A percentile compares a stretch with the other conserved stretches of the same genome.
Conservation (phyloP, 2,329 filamentous ascomycete genomes). For the Furcasterigmium furcatum region DNA sequence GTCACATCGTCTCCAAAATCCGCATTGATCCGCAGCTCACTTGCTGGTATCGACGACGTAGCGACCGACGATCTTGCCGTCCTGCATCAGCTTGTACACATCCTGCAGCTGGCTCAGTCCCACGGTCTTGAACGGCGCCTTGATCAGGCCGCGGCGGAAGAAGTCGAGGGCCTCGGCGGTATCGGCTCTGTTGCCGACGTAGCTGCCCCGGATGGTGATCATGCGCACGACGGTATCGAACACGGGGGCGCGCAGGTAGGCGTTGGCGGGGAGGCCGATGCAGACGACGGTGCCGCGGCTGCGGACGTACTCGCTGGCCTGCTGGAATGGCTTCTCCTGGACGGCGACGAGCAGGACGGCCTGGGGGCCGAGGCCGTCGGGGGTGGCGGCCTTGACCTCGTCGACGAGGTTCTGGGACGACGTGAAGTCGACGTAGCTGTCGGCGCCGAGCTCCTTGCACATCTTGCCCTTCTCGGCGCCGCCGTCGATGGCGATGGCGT, state of each 20-base stretch:
- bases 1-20: background rate
- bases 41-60: slow-evolving; percentile 75
- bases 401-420: slow-evolving; percentile 73
- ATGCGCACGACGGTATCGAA: slow-evolving; percentile 87
- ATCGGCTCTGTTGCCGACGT: slow-evolving; percentile 90
- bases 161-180: slow-evolving; percentile 88
- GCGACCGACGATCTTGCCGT: slow-evolving; percentile 70
- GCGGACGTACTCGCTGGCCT: slow-evolving; percentile 85
- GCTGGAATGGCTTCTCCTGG: slow-evolving; percentile 90
- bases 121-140: slow-evolving; percentile 80
- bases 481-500: slow-evolving; percentile 76
- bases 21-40: slow-evolving; percentile 27
- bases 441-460: slow-evolving; percentile 67
- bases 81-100: slow-evolving; percentile 74
- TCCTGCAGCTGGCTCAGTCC: slow-evolving; percentile 75
- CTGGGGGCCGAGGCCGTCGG: slow-evolving; percentile 80
- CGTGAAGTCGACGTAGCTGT: slow-evolving; percentile 76
- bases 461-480: slow-evolving; percentile 77
- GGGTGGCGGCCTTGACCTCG: slow-evolving; percentile 78
- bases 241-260: slow-evolving; percentile 77
- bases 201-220: slow-evolving; percentile 89
- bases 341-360: slow-evolving; percentile 85
- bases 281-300: slow-evolving; percentile 79
- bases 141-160: slow-evolving; percentile 78
- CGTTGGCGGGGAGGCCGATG: slow-evolving; percentile 82